Base-by-base conservation (phyloP, 164 flowering plant species). In the Piper betle region DNA sequence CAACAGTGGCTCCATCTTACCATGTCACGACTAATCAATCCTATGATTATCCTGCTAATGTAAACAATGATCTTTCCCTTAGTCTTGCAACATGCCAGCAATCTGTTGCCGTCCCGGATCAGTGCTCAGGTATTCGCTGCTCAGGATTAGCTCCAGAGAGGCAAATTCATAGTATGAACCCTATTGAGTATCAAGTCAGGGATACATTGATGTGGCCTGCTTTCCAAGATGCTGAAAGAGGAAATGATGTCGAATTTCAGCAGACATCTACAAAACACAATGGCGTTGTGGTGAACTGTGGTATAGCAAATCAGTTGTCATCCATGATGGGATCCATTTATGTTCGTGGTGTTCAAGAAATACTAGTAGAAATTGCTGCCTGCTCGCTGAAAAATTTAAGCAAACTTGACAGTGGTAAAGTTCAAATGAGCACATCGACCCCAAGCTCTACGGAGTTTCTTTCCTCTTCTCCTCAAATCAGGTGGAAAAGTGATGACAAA, bases 361-460 rank as follows among this genome's bases (percentile, higher is more conserved):
- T 93, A 66, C 94, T 93, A 37, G 66, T 81, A 19, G 82, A 86
- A 58, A 62, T 87, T 65, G 82, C 94, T 15, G 77, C 66, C 60
- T 81, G 70, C 71, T 73, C 93, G 5, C 71, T 85, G 18, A 84
- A 74, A 69, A 80, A 70, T 74, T 41, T 72, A 15, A 78, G 79
- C 13, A 53, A 62, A 4, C 18, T 53, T n/a, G 37, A 69, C 73
- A 79, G 20, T 65, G 58, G 63, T 66, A 18, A 56, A 17, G 53
- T n/a, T 53, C 64, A 56, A 77, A 69, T 5, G 62, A 63, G 52
- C 40, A 55, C 39, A 65, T 40, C 64, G 9, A 48, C 52, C 11
- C 57, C 63, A 19, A 72, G 58, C 41, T 66, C 76, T 46, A 75
- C 64, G 54, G 81, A 74, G 16, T 64, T 39, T 64, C 60, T 62